Base-by-base conservation (phyloP, 495 filamentous ascomycete genomes). In the Penicillium pancosmium region DNA sequence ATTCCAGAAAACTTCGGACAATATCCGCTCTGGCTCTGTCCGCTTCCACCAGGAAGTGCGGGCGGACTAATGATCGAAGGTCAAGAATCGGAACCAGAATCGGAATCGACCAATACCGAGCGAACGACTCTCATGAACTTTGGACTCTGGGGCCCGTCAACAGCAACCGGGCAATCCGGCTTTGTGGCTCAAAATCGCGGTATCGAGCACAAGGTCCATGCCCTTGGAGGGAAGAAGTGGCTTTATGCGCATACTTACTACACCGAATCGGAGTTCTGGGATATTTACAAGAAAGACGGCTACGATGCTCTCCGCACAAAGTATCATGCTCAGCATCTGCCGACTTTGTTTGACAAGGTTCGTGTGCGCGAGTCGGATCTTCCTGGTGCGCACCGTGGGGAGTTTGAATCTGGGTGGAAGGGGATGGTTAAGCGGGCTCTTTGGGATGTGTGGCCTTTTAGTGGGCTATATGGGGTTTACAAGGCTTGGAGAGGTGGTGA, bases 151-250 rank as follows among this genome's bases (percentile, higher is more conserved):
- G 84, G 73, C 0, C 78, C 82, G 18, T 50, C 65, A 3, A 57
- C 60, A 15, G 50, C 63, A 18, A 55, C 21, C 3, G 58, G 61
- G 4, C 50, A 50, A 9, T 54, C 64, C 5, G 66, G 59, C 0
- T 87, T 84, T 52, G 61, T 90, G 7, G 57, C 62, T 0, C 80
- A 79, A 54, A 91, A 93, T 71, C 79, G 84, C 4, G 79, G 79
- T 15, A 70, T 93, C 8, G 91, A 93, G 69, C 61, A 67, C 1
- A 85, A 85, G 54, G 77, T 93, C 9, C 75, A 72, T 12, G 82
- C 83, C 54, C 77, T 93, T 3, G 84, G 86, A 15, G 90, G 91
- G 8, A 80, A 80, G 73, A 85, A 84, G 59, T 84, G 81, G 78
- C 71, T 86, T 6, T 86, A 85, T 65, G 81, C 84, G 31, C 78